These are phyloP conservation scores for Colletotrichum salicis DNA, from an alignment of 2,329 filamentous ascomycete genomes.

Conservation along the genomic window DNA sequence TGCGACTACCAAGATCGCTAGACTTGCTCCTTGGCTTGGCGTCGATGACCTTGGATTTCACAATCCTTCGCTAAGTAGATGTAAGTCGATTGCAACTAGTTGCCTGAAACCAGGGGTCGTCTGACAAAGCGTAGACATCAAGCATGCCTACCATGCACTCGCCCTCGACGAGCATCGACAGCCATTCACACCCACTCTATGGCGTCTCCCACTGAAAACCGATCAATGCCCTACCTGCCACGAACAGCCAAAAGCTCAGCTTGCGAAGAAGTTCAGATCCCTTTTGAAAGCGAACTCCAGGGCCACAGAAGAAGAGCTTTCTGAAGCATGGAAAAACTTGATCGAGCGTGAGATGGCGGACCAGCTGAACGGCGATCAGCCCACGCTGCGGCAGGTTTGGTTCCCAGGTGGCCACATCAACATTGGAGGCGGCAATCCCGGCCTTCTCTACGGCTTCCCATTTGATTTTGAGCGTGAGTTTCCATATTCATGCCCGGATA, in stretches of 20 bases:
- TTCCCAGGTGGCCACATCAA: conserved; percentile 28
- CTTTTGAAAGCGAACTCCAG: neutral
- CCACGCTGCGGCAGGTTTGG: conserved; percentile 22
- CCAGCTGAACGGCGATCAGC: neutral
- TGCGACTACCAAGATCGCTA: neutral
- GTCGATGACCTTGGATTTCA: conserved; percentile 19
- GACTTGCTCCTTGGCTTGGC: neutral
- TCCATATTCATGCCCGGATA: neutral
- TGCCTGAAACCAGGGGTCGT: rapidly evolving
- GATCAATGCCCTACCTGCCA: neutral
- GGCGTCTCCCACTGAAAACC: neutral
- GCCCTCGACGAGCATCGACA: conserved; percentile 12
- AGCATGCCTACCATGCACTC: conserved; percentile 13
- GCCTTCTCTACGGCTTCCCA: neutral
- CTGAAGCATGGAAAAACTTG: neutral
- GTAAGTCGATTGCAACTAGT: neutral
- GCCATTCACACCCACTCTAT: conserved; percentile 1
- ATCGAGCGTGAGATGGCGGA: neutral
- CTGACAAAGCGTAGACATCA: neutral
- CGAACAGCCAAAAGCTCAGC: neutral
- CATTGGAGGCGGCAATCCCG: conserved; percentile 20
- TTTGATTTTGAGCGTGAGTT: conserved; percentile 22
- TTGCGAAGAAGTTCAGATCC: neutral
- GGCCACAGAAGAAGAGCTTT: neutral
- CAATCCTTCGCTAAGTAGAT: conserved; percentile 9